A percentile compares a stretch with the other conserved stretches of the same genome.
phyloP scores from a whole-genome alignment of 169 alveolate genomes.

The Plasmodium relictum region DNA sequence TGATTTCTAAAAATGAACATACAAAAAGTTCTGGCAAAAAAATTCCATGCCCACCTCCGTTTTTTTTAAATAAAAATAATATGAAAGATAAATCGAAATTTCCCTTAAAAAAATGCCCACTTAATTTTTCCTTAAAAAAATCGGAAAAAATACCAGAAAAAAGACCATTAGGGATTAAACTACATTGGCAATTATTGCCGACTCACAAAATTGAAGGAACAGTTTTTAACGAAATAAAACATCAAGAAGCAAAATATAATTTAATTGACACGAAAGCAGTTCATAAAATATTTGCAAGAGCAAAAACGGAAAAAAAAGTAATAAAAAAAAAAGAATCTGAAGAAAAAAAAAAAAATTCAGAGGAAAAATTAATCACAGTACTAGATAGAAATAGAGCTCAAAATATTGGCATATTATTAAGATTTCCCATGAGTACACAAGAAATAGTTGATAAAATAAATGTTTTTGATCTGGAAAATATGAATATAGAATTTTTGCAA shows the following conservation, averaged over 20 bases:
- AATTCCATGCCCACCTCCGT: constrained; percentile 53
- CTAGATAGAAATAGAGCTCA: constrained; percentile 85
- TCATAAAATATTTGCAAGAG: constrained; percentile 69
- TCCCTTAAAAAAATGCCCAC: constrained; percentile 73
- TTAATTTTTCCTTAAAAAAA: constrained; percentile 11
- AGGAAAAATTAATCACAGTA: constrained; percentile 78
- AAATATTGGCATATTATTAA: constrained; percentile 82
- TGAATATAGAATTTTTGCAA: constrained; percentile 55
- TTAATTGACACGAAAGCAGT: constrained; percentile 75
- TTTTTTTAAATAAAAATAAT: constrained; percentile 16
- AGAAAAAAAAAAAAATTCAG: constrained; percentile 54
- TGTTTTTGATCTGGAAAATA: constrained; percentile 72
- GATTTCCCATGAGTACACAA: constrained; percentile 82
- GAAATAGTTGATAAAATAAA: constrained; percentile 78
- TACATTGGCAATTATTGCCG: constrained; percentile 77
- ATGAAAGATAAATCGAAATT: constrained; percentile 34
- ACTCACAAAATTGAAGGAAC: constrained; percentile 78
- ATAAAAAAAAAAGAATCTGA: constrained; percentile 35
- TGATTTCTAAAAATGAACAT: not conserved
- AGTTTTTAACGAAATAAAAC: constrained; percentile 72
- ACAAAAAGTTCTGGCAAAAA: constrained; percentile 70
- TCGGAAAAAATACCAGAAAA: constrained; percentile 60
- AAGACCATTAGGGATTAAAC: constrained; percentile 73
- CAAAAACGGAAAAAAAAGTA: constrained; percentile 63
- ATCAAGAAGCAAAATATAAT: constrained; percentile 65